Evolutionary conservation across 164 flowering plant species (phyloP), one percentile per base, ranked within the genome.

Genomic region (Vitis rupestris): DNA sequence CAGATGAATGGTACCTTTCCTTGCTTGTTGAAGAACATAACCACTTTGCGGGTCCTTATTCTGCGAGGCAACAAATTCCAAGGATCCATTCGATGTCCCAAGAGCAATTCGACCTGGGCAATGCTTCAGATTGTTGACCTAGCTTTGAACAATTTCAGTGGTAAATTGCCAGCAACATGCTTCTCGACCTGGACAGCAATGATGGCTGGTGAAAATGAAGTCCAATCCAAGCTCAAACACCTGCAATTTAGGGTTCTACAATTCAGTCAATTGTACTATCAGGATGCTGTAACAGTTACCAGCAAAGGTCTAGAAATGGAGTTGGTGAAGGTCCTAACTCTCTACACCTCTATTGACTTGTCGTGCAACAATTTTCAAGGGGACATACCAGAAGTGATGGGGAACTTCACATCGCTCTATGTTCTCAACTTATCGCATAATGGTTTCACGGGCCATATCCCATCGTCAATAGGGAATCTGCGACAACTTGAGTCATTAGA

Each of bases 101-200:
- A 9, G 1, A 27, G 0, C 8, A 16, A 37, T 7, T 13, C 1
- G 11, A 13, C 44, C 9, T 84, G 83, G 74, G 57, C 65, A 15
- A 65, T 7, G 70, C 85, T 89, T 66, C 90, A 89, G 44, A 86
- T 89, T 61, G 65, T 89, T 2, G 94, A 89, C 50, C 51, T 87
- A 8, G 78, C 88, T 52, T 68, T 31, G 4, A 89, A 87, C 68
- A 67, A 78, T 15, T 86, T 89, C 50, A 75, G n/a, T 12, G 91
- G 90, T 6, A 15, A 15, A 2, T n/a, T 87, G 8, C 75, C 78
- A 1, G 9, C 47, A 1, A 6, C 23, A 19, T 75, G 70, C 64
- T 62, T 89, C 4, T 8, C 14, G 2, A 67, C 55, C 0, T 86
- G 86, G 89, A 66, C 63, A 51, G 85, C 83, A 48, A 88, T 88